phyloP scores from a whole-genome alignment of 768 basidiomycete species.

The Psilocybe subaeruginosa region DNA sequence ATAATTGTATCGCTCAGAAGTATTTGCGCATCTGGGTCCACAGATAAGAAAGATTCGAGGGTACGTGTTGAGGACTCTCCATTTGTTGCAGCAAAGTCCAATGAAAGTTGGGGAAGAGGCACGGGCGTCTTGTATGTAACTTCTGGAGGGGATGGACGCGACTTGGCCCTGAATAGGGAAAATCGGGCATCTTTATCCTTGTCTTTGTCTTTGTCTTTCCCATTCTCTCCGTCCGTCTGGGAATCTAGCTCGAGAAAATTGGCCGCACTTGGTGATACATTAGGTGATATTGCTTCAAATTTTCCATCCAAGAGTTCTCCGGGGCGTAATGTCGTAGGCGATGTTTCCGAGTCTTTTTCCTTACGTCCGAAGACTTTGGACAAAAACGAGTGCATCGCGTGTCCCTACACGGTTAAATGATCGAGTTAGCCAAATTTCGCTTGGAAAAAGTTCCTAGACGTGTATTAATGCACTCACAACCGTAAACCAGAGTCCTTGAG shows the following conservation, averaged over 20 bases:
- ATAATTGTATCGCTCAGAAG: constrained; percentile 57
- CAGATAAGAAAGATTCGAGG: constrained; percentile 62
- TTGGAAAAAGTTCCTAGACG: constrained; percentile 7
- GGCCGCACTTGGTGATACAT: constrained; percentile 39
- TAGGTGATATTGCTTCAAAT: constrained; percentile 70
- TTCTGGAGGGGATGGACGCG: constrained; percentile 39
- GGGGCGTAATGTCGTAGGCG: constrained; percentile 32
- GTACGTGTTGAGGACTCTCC: constrained; percentile 36
- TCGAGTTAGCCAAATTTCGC: not conserved
- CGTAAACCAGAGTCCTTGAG: constrained; percentile 22
- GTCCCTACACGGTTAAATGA: constrained; percentile 22
- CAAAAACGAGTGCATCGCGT: constrained; percentile 68
- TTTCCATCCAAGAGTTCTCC: constrained; percentile 68
- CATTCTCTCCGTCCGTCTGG: constrained; percentile 26
- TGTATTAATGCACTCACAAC: constrained; percentile 20
- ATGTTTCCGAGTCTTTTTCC: constrained; percentile 59
- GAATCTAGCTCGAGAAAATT: constrained; percentile 39
- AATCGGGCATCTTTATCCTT: constrained; percentile 45
- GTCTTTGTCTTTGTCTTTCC: constrained; percentile 29
- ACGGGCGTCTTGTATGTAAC: constrained; percentile 36
- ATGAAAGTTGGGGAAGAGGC: constrained; percentile 58
- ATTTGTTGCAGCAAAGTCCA: constrained; percentile 60
- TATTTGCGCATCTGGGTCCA: constrained; percentile 50
- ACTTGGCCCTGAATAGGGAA: constrained; percentile 53
- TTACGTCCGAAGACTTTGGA: constrained; percentile 80